These are phyloP conservation scores for Aspergillus costaricaensis DNA, from an alignment of 2,329 filamentous ascomycete genomes.

Conservation along the genomic window DNA sequence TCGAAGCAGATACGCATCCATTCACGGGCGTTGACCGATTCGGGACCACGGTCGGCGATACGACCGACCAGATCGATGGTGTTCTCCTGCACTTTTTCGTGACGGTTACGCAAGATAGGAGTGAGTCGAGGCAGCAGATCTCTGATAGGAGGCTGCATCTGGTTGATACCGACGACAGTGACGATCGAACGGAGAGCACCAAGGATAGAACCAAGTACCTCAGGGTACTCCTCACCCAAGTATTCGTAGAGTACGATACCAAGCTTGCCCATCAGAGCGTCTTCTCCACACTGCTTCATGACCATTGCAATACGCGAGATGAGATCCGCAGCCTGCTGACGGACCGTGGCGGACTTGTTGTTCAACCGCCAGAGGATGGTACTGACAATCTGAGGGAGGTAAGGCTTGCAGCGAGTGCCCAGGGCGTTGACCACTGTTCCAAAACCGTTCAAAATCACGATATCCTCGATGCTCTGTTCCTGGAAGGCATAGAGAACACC, in stretches of 20 bases:
- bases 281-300: constrained; percentile 98
- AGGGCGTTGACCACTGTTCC: constrained; percentile 96
- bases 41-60: constrained; percentile 94
- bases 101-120: constrained; percentile 95
- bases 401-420: constrained; percentile 90
- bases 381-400: constrained; percentile 93
- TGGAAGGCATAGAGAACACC: constrained; percentile 96
- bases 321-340: constrained; percentile 93
- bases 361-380: constrained; percentile 96
- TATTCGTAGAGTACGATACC: constrained; percentile 96
- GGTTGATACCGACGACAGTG: constrained; percentile 93
- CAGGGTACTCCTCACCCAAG: constrained; percentile 95
- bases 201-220: constrained; percentile 94
- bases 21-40: constrained; percentile 93
- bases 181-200: constrained; percentile 94
- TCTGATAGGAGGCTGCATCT: constrained; percentile 98
- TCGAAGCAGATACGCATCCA: constrained; percentile 99
- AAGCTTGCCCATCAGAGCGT: constrained; percentile 92
- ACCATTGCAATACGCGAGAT: constrained; percentile 97
- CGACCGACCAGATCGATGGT: constrained; percentile 97
- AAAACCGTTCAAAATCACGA: constrained; percentile 95
- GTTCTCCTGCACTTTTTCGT: constrained; percentile 99
- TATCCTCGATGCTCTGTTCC: constrained; percentile 94
- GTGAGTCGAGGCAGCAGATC: constrained; percentile 92
- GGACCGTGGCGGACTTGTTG: constrained; percentile 95